Evolutionary conservation across 2,329 filamentous ascomycete species (phyloP), one percentile per base, ranked within the genome.

Genomic region (Diaporthe ilicicola): DNA sequence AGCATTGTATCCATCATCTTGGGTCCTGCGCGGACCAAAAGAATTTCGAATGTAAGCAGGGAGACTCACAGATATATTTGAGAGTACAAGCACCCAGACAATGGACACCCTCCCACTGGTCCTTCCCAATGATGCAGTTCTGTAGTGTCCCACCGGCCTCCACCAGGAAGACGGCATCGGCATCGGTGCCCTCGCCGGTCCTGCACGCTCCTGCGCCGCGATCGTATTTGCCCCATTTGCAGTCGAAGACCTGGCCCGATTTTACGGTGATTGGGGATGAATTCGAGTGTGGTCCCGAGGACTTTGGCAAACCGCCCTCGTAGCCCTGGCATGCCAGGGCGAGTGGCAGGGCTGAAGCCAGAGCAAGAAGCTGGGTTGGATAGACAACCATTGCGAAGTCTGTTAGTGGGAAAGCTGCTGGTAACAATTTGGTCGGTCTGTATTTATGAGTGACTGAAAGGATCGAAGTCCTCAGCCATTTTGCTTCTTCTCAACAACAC

Each of bases 71-170:
- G 27, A 87, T 84, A 42, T 82, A 82, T 72, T 80, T 79, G 4
- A 85, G 70, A 1, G 79, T 84, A 75, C 84, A 85, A 10, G 78
- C 73, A 15, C 84, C 84, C 50, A 80, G 76, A 72, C 84, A 86
- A 77, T 86, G 84, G 5, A 86, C 81, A 34, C 84, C 84, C 73
- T 86, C 84, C 24, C 78, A 76, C 70, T 85, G 83, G 75, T 84
- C 79, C 55, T 79, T 77, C 70, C 84, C 84, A 32, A 86, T 86
- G 72, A 84, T 85, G 46, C 82, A 84, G 67, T 86, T 86, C 68
- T 78, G 81, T 53, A 86, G 79, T 1, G 81, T 83, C 5, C 83
- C 84, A 1, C 84, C 84, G 8, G 75, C 67, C 50, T 80, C 76
- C 3, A 85, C 78, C 55, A 83, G 77, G 74, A 84, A 85, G 54